Evolutionary conservation across 1,284 basidiomycete genomes (phyloP), one percentile per base, ranked within the genome.

Genomic region (Ustilago hordei): DNA sequence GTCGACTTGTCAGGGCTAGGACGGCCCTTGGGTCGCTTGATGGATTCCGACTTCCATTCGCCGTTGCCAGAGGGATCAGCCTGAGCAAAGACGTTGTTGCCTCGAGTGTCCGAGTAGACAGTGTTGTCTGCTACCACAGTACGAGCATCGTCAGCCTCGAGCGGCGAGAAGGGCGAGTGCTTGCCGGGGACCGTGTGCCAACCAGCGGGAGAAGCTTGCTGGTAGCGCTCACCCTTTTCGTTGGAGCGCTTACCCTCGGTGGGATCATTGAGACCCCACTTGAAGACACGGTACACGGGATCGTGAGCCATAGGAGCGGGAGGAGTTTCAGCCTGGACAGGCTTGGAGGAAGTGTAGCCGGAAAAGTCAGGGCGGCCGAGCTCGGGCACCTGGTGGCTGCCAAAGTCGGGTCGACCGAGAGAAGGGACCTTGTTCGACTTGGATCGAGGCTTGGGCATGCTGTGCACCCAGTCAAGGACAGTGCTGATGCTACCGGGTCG

Each of bases 1-100:
- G 71, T 73, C 19, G 75, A 71, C 47, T 77, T 65, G 64, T 79
- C 75, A 2, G 62, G 61, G 55, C 65, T 72, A 1, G 62, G 39
- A 36, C 64, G 64, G 12, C 79, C 81, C 59, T 60, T 60, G 39
- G 80, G 80, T 17, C 80, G 76, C 47, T 72, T 64, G 60, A 78
- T 50, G 38, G 58, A 39, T 36, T 36, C 55, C 50, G 60, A 62
- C 64, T 74, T 65, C 69, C 75, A 80, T 57, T 80, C 75, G 55
- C 74, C 78, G 52, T 66, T 75, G 55, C 78, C 69, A 15, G 68
- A 67, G 4, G 68, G 74, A 56, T 80, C 79, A 11, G 75, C 75
- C 36, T 70, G 68, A n/a, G 80, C 81, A 53, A 79, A 80, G 7
- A 81, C 80, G 50, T 81, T 80, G 78, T 81, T 82, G 56, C 81